These are phyloP conservation scores for Fusarium sp. DNA, from an alignment of 2,329 filamentous ascomycete species.

Conservation along the genomic window DNA sequence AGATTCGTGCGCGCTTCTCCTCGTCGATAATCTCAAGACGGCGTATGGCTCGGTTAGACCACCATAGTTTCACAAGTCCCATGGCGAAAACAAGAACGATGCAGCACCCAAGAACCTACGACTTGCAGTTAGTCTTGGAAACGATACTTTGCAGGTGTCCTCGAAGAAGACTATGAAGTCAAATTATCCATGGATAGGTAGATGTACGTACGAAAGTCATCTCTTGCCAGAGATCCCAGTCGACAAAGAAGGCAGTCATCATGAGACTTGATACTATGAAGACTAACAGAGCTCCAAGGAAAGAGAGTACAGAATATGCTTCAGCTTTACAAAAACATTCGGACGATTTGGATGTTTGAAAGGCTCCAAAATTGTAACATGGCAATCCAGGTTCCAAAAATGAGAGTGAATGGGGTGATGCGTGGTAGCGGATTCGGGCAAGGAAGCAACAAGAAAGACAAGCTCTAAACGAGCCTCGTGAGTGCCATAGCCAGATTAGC, in stretches of 20 bases:
- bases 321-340: constrained; percentile 18
- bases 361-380: constrained; percentile 32
- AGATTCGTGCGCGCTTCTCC: constrained; percentile 66
- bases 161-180: neutral
- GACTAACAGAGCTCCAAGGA: neutral
- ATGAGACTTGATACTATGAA: constrained; percentile 15
- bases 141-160: neutral
- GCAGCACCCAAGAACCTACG: constrained; percentile 75
- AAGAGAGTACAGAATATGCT: constrained; percentile 5
- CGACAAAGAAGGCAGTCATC: constrained; percentile 67
- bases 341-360: constrained; percentile 3
- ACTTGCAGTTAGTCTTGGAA: neutral
- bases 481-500: neutral
- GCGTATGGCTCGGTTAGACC: constrained; percentile 64
- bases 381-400: constrained; percentile 37
- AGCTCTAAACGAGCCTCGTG: neutral
- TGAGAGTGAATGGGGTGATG: constrained; percentile 9
- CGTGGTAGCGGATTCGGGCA: constrained; percentile 1
- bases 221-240: constrained; percentile 87
- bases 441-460: neutral
- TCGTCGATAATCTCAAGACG: constrained; percentile 73
- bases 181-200: neutral
- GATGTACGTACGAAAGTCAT: constrained; percentile 80
- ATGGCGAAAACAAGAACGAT: constrained; percentile 76
- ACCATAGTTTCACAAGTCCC: constrained; percentile 75